Base-by-base conservation (phyloP, 2,329 filamentous ascomycete species). In the Triangularia verruculosa region DNA sequence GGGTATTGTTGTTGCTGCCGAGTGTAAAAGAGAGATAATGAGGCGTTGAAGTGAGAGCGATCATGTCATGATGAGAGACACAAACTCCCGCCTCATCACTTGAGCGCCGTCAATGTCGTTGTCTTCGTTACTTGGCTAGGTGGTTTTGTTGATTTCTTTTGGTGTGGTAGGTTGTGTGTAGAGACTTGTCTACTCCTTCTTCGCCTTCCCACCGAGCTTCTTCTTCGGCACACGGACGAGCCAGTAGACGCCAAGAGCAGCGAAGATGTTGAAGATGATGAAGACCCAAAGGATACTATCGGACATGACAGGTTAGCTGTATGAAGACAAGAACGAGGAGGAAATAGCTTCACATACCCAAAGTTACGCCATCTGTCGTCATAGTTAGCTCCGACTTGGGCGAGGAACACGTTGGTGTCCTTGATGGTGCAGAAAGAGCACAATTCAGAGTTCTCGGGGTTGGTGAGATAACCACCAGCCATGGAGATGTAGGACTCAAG, bases 321-420 rank as follows among this genome's bases (percentile, higher is more conserved):
- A 39, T 32, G 34, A 13, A 39, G 17, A 9, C n/a, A 9, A 39
- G 11, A 34, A 43, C 20, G 52, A 52, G 56, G 25, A 32, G 27
- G 27, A 15, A n/a, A 47, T 34, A 30, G 20, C 30, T 32, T 54
- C 5, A 68, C 70, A 51, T 70, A 72, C 70, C 70, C 89, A 71
- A 88, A 89, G 72, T 92, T 89, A 63, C 88, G 82, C 88, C 88
- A 92, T 25, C 86, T 78, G 27, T 89, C 77, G 27, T 67, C 72
- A 72, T 88, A 91, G 64, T 79, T 72, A 62, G 83, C 80, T 56
- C 79, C 77, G 55, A 86, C 80, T 0, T 65, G 64, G 0, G 78
- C 71, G 32, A 88, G 74, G 71, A 80, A 86, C 2, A 71, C 66
- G 70, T 89, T 85, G 1, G 85, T 86, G 15, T 82, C 73, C 7